Evolutionary conservation across 164 flowering plant genomes (phyloP).

Genomic region (Chimonanthus salicifolius): DNA sequence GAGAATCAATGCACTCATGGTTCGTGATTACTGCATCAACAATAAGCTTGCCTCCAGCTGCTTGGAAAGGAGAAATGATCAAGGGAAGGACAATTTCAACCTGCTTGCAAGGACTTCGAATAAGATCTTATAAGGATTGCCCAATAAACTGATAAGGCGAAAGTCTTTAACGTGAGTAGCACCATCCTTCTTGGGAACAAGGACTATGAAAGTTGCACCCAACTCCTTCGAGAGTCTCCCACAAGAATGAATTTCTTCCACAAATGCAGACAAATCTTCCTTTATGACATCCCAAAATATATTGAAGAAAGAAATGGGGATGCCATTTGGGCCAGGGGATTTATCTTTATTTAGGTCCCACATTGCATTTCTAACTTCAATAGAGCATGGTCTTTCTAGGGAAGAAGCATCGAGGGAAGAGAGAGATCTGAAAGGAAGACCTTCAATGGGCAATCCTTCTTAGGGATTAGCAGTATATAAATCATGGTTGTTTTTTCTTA

Average conservation of each 20-base stretch:
- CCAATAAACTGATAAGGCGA: background rate
- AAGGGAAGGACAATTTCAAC: background rate
- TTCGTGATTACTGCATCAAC: background rate
- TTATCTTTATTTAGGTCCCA: background rate
- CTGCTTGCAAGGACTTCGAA: background rate
- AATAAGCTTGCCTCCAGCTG: background rate
- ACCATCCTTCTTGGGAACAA: background rate
- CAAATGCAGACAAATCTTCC: background rate
- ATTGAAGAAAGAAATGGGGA: background rate
- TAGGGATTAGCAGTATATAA: too few species aligned
- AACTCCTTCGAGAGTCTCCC: background rate
- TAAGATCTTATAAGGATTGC: background rate
- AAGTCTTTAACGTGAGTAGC: background rate
- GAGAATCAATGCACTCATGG: background rate
- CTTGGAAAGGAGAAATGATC: background rate
- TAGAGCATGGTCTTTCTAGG: too few species aligned
- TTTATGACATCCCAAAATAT: background rate
- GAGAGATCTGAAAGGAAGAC: too few species aligned
- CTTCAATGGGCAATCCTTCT: too few species aligned
- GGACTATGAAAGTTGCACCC: background rate
- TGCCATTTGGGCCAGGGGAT: background rate
- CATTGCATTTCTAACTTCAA: too few species aligned
- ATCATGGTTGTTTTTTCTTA: too few species aligned
- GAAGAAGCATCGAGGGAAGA: too few species aligned
- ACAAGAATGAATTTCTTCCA: background rate